Percentiles rank a stretch among this genome's conserved stretches.
Evolutionary conservation across 305 asterid genomes (phyloP).

Genomic region (Solanum aculeatissimum): DNA sequence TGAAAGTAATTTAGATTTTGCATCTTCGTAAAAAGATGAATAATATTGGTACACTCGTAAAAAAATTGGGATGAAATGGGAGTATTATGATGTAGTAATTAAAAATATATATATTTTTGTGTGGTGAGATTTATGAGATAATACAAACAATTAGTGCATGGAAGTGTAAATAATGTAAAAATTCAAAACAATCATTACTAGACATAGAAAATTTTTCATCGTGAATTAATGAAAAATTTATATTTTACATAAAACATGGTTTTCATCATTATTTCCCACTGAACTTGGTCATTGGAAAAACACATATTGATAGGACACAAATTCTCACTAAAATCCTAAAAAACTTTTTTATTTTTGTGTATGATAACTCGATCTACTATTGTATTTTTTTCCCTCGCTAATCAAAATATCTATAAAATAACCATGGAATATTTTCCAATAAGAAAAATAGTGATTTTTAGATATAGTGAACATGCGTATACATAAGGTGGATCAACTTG

Average conservation of each 20-base stretch:
- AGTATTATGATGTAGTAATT: not conserved
- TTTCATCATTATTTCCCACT: not conserved
- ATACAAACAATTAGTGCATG: not conserved
- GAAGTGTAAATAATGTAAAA: not conserved
- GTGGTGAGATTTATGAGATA: not conserved
- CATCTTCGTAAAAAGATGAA: too few species aligned
- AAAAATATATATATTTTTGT: too few species aligned
- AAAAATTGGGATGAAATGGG: not conserved
- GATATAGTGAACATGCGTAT: not conserved
- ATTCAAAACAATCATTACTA: not conserved
- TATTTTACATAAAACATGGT: not conserved
- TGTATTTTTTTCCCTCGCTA: not conserved
- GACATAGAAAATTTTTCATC: fast-evolving
- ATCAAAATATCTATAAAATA: not conserved
- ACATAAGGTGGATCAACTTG: not conserved
- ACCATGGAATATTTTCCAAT: not conserved
- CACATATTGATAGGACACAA: fast-evolving
- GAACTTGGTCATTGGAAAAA: not conserved
- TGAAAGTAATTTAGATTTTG: too few species aligned
- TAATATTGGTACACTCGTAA: too few species aligned
- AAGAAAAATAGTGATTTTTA: not conserved
- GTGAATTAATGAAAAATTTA: not conserved
- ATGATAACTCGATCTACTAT: not conserved
- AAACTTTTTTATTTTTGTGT: not conserved
- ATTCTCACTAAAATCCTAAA: not conserved